Percentiles rank a stretch among this genome's conserved stretches.
phyloP scores from a whole-genome alignment of 345 rosid genomes.

The Moricandia arvensis region DNA sequence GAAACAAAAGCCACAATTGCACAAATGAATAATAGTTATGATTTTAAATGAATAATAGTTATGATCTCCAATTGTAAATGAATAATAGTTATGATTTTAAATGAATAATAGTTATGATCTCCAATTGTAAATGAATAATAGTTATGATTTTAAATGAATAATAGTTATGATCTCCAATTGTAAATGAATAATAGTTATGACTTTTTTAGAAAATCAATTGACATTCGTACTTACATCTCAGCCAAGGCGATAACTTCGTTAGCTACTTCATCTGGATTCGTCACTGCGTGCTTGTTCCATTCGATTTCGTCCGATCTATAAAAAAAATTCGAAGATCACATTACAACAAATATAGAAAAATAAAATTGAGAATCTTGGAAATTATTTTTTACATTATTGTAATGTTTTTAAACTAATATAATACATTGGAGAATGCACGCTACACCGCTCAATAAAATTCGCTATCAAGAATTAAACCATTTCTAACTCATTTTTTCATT shows the following conservation, averaged over 20 bases:
- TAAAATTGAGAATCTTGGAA: constrained; percentile 14
- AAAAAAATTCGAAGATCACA: background rate
- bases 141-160: too few relatives aligned
- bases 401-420: background rate
- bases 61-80: too few relatives aligned
- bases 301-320: constrained; percentile 39
- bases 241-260: constrained; percentile 59
- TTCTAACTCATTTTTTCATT: background rate
- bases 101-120: too few relatives aligned
- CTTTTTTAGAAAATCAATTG: background rate
- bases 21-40: constrained; percentile 3
- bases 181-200: constrained; percentile 5
- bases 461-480: constrained; percentile 32
- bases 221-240: constrained; percentile 52
- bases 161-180: too few relatives aligned
- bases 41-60: too few relatives aligned
- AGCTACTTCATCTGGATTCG: constrained; percentile 65
- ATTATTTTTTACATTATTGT: constrained; percentile 1
- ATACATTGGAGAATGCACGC: constrained; percentile 16
- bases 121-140: too few relatives aligned
- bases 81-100: too few relatives aligned
- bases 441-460: constrained; percentile 42
- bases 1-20: constrained; percentile 23
- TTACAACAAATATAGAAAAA: background rate
- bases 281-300: constrained; percentile 62